Conservation (phyloP, 2,329 filamentous ascomycete species). For the Talaromyces verruculosus region DNA sequence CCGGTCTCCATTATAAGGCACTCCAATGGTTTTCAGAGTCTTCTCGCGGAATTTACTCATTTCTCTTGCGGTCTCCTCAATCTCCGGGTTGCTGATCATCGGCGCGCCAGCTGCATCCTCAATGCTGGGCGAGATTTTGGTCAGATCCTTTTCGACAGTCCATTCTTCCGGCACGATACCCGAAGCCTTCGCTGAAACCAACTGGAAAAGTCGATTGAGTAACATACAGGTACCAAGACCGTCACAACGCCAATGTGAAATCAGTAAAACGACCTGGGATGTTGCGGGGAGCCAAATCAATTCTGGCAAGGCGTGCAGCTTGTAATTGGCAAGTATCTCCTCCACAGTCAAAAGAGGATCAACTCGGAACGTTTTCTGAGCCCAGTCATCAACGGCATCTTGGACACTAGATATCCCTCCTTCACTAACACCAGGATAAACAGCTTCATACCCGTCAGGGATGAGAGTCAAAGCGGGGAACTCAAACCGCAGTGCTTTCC, state of each 20-base stretch:
- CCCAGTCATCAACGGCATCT: slow-evolving; percentile 16
- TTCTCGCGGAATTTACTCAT: slow-evolving; percentile 19
- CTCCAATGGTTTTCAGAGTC: slow-evolving; percentile 14
- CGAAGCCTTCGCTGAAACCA: slow-evolving; percentile 1
- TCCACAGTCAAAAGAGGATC: slow-evolving; percentile 14
- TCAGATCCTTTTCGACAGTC: slow-evolving; percentile 7
- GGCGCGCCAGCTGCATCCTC: slow-evolving; percentile 23
- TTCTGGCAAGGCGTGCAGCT: slow-evolving; percentile 18
- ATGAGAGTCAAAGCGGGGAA: slow-evolving; percentile 21
- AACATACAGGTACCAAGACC: slow-evolving; percentile 22
- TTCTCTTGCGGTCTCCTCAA: slow-evolving; percentile 14
- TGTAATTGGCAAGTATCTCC: slow-evolving; percentile 16
- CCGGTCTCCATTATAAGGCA: slow-evolving; percentile 22
- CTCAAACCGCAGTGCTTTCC: slow-evolving; percentile 22
- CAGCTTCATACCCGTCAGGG: slow-evolving; percentile 14
- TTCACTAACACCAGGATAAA: slow-evolving; percentile 8
- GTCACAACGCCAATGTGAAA: slow-evolving; percentile 24
- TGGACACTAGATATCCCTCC: background rate
- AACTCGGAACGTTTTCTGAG: slow-evolving; percentile 19
- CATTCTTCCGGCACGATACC: background rate
- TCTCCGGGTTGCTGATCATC: slow-evolving; percentile 5
- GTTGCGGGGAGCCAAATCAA: slow-evolving; percentile 20
- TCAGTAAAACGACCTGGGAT: slow-evolving; percentile 21
- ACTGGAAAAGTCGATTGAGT: slow-evolving; percentile 17
- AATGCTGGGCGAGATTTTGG: slow-evolving; percentile 21